phyloP scores from a whole-genome alignment of 345 rosid genomes.

The Reutealis trisperma region DNA sequence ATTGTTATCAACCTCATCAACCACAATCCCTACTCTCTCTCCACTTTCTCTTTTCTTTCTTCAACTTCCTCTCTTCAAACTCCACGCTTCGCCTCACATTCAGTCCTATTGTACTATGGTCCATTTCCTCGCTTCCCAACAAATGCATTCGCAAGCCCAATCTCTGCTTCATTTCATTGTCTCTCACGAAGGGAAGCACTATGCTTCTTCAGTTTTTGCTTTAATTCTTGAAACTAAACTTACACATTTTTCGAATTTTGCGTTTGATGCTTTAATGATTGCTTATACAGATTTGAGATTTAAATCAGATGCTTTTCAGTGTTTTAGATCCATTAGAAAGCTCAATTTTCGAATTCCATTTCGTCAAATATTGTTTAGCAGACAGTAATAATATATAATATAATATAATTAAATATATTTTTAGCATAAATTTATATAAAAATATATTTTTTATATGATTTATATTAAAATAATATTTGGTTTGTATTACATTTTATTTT shows the following conservation, averaged over 20 bases:
- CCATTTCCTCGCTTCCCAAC: constrained; percentile 51
- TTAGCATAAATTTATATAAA: no score
- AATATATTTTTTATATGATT: no score
- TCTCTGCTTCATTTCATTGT: constrained; percentile 54
- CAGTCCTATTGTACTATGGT: constrained; percentile 62
- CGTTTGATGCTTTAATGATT: constrained; percentile 61
- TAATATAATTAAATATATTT: no score
- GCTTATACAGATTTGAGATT: constrained; percentile 51
- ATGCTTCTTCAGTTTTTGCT: constrained; percentile 53
- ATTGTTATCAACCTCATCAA: constrained; percentile 55
- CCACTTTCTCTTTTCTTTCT: constrained; percentile 62
- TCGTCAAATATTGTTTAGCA: constrained; percentile 58
- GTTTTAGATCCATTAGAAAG: constrained; percentile 64
- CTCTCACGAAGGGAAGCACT: constrained; percentile 73
- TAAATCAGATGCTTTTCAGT: constrained; percentile 69
- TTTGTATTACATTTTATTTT: no score
- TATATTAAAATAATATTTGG: no score
- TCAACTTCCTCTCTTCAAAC: constrained; percentile 64
- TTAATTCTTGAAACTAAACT: constrained; percentile 45
- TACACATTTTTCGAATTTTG: constrained; percentile 29
- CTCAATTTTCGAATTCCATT: constrained; percentile 45
- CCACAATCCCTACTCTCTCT: constrained; percentile 59
- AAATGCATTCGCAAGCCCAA: constrained; percentile 51
- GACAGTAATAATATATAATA: no score
- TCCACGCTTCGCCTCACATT: constrained; percentile 57